Conservation (phyloP, 1,284 basidiomycete genomes). For the Fomitopsis pinicola region DNA sequence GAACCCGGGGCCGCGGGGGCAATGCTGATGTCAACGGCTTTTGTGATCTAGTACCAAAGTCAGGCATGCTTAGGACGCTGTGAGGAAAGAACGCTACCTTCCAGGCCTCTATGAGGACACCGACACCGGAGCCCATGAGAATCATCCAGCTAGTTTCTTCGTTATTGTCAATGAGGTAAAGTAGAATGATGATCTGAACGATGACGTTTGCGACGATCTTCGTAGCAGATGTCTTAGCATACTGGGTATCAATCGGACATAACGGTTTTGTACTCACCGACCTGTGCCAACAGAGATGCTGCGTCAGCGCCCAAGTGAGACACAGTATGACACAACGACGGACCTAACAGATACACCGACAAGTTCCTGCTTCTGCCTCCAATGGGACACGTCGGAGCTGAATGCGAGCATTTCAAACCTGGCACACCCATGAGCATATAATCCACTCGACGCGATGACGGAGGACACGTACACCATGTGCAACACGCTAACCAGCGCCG, state of each 20-base stretch:
- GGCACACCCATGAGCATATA: not conserved
- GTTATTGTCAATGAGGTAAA: slow-evolving; percentile 94
- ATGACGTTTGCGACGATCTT: slow-evolving; percentile 92
- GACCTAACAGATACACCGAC: slow-evolving; percentile 81
- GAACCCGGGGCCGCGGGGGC: slow-evolving; percentile 56
- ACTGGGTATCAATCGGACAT: not conserved
- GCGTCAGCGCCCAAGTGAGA: not conserved
- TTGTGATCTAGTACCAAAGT: slow-evolving; percentile 54
- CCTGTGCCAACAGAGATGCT: slow-evolving; percentile 5
- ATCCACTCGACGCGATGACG: not conserved
- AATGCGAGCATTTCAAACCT: slow-evolving; percentile 95
- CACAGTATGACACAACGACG: slow-evolving; percentile 15
- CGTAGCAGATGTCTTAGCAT: not conserved
- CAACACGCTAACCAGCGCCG: slow-evolving; percentile 78
- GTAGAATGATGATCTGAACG: slow-evolving; percentile 83
- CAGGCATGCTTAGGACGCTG: slow-evolving; percentile 7
- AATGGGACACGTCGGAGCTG: slow-evolving; percentile 91
- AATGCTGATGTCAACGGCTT: slow-evolving; percentile 83
- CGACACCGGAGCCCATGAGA: slow-evolving; percentile 82
- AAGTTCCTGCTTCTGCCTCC: slow-evolving; percentile 89
- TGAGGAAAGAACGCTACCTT: slow-evolving; percentile 53
- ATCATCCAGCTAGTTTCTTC: slow-evolving; percentile 98
- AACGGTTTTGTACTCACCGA: slow-evolving; percentile 37
- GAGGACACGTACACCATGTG: slow-evolving; percentile 71
- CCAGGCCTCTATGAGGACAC: slow-evolving; percentile 93